Evolutionary conservation across 306 rosid genomes (phyloP).

Genomic region (Coriaria nepalensis): DNA sequence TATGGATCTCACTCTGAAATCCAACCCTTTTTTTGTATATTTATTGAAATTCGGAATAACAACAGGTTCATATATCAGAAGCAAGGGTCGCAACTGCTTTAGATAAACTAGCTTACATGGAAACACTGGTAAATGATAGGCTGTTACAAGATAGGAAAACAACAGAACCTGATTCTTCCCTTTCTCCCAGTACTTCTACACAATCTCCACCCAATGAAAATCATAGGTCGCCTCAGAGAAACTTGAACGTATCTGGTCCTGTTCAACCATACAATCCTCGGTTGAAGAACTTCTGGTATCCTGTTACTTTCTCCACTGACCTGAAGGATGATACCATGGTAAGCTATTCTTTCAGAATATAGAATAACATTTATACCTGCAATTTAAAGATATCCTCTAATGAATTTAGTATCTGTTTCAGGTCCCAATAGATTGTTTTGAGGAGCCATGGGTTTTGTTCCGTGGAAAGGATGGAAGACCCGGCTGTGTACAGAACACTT

Average conservation of each 20-base stretch:
- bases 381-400: conserved; percentile 13
- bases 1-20: conserved; percentile 4
- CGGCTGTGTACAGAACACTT: conserved; percentile 90
- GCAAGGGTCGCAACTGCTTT: conserved; percentile 85
- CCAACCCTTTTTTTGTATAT: too few species aligned
- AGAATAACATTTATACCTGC: neutral
- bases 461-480: conserved; percentile 89
- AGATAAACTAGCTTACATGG: conserved; percentile 97
- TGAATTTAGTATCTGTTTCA: conserved; percentile 30
- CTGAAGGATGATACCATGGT: conserved; percentile 87
- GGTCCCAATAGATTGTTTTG: conserved; percentile 87
- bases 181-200: conserved; percentile 41
- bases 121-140: conserved; percentile 78
- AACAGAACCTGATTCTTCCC: conserved; percentile 33
- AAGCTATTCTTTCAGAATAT: conserved; percentile 12
- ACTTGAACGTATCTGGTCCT: conserved; percentile 81
- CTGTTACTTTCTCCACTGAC: conserved; percentile 70
- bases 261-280: conserved; percentile 74
- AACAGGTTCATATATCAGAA: conserved; percentile 93
- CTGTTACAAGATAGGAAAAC: conserved; percentile 48
- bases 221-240: conserved; percentile 32
- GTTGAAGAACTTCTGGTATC: conserved; percentile 96
- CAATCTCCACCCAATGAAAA: conserved; percentile 23
- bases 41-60: conserved; percentile 10
- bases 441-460: conserved; percentile 90